These are phyloP conservation scores for Cryptococcus jaspeensis DNA, from an alignment of 1,284 basidiomycete species.

Conservation along the genomic window DNA sequence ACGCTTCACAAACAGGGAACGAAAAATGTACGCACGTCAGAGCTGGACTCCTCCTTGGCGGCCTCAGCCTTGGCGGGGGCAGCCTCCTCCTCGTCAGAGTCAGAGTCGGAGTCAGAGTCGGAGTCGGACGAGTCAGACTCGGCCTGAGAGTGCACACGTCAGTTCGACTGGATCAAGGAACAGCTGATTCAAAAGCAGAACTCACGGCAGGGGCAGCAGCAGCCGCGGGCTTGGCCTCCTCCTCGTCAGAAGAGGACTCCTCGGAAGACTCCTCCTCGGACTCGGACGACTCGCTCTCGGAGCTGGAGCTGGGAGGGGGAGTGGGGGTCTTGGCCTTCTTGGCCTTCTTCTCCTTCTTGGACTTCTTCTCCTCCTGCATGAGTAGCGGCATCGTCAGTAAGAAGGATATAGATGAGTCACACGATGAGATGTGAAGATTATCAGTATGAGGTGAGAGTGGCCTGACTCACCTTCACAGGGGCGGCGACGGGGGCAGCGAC, in stretches of 20 bases:
- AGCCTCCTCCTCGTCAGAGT: constrained; percentile 40
- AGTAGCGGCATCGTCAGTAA: background rate
- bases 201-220: constrained; percentile 27
- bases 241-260: constrained; percentile 40
- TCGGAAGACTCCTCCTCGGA: constrained; percentile 24
- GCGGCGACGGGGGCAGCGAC: constrained; percentile 22
- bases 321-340: constrained; percentile 53
- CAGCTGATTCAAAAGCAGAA: background rate
- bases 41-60: constrained; percentile 47
- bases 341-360: constrained; percentile 46
- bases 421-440: background rate
- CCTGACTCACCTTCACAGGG: constrained; percentile 24
- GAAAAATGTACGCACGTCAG: constrained; percentile 35
- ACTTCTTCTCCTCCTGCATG: constrained; percentile 21
- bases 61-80: constrained; percentile 42
- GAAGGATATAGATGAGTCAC: background rate
- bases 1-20: constrained; percentile 9
- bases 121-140: constrained; percentile 31
- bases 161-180: background rate
- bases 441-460: background rate
- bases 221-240: constrained; percentile 48
- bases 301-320: constrained; percentile 28
- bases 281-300: constrained; percentile 28
- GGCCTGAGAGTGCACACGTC: background rate
- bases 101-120: constrained; percentile 17